A percentile compares a stretch with the other conserved stretches of the same genome.
phyloP scores from a whole-genome alignment of 805 yeast genomes.

The Candida qinlingensis region DNA sequence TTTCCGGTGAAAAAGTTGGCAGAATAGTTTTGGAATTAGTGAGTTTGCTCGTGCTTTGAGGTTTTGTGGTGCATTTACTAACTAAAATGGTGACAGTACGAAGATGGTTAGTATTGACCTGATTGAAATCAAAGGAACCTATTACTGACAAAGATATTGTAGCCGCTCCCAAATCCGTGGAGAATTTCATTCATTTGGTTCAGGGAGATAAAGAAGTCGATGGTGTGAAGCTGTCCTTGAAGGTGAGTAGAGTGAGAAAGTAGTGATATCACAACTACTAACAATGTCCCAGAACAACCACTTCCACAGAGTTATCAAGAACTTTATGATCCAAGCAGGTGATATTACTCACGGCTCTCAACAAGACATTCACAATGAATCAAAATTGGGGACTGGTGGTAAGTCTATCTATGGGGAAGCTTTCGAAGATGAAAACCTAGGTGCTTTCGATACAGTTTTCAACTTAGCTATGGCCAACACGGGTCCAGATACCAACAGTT shows the following conservation, averaged over 20 bases:
- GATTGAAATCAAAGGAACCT: not conserved
- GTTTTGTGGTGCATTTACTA: constrained; percentile 20
- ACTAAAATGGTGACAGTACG: not conserved
- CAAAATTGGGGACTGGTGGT: constrained; percentile 38
- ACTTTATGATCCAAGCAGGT: constrained; percentile 70
- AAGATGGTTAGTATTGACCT: not conserved
- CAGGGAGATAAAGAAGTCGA: constrained; percentile 26
- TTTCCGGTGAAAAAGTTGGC: constrained; percentile 41
- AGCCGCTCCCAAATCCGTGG: constrained; percentile 52
- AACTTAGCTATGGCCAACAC: constrained; percentile 61
- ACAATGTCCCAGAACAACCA: constrained; percentile 26
- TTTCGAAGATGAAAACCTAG: constrained; percentile 56
- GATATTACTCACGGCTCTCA: constrained; percentile 39
- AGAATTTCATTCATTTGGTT: constrained; percentile 47
- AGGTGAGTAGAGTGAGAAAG: constrained; percentile 10
- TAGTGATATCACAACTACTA: not conserved
- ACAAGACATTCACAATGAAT: constrained; percentile 18
- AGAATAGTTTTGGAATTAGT: constrained; percentile 55
- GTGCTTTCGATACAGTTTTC: constrained; percentile 39
- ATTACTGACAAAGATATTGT: constrained; percentile 15
- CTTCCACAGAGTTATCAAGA: constrained; percentile 62
- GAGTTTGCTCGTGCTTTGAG: not conserved
- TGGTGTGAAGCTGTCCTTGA: constrained; percentile 29
- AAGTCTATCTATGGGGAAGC: constrained; percentile 37
- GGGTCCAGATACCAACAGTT: constrained; percentile 47